phyloP scores from a whole-genome alignment of 306 rosid species.

The Prosopis cineraria region DNA sequence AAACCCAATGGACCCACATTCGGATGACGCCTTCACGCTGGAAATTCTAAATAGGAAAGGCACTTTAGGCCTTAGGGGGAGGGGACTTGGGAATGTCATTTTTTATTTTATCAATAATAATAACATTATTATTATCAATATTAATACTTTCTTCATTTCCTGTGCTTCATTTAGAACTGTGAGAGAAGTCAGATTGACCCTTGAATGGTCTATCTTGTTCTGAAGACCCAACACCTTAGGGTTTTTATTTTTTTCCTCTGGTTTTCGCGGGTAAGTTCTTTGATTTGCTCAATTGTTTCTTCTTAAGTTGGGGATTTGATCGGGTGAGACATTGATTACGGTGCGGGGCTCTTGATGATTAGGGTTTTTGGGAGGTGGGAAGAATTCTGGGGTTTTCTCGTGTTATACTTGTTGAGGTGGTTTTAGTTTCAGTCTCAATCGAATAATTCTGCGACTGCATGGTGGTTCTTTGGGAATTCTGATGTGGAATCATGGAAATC shows the following conservation, averaged over 20 bases:
- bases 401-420: neutral
- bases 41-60: conserved; percentile 35
- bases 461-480: conserved; percentile 30
- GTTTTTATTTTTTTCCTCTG: conserved; percentile 36
- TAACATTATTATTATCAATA: neutral
- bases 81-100: conserved; percentile 27
- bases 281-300: conserved; percentile 4
- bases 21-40: conserved; percentile 51
- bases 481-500: conserved; percentile 34
- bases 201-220: conserved; percentile 54
- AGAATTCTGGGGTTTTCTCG: neutral
- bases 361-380: conserved; percentile 33
- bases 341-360: conserved; percentile 35
- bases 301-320: conserved; percentile 29
- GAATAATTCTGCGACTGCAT: conserved; percentile 37
- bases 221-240: conserved; percentile 52
- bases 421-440: conserved; percentile 1
- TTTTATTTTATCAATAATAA: neutral
- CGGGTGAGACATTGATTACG: conserved; percentile 22
- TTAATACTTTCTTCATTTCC: conserved; percentile 29
- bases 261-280: conserved; percentile 35
- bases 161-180: conserved; percentile 37
- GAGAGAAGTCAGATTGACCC: conserved; percentile 57
- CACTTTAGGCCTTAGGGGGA: conserved; percentile 14
- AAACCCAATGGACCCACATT: conserved; percentile 34